phyloP scores from a whole-genome alignment of 257 asterid genomes.

The Penstemon barbatus region DNA sequence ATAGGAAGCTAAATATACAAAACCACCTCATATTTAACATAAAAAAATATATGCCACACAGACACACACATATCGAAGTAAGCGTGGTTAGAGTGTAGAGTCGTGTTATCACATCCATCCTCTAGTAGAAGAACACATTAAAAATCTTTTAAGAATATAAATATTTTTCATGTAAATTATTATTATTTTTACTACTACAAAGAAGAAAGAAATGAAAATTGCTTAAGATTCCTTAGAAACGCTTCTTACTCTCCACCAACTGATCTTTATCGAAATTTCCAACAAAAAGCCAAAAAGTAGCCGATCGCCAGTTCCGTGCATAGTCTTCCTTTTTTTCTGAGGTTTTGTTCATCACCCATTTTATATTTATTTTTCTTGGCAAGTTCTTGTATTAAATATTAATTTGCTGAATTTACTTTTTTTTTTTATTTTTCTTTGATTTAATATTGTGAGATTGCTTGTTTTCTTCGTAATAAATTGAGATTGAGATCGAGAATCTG shows the following conservation, averaged over 20 bases:
- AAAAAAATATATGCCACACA: no score
- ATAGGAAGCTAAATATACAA: no score
- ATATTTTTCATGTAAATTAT: neutral
- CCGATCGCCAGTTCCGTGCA: slow-evolving; percentile 39
- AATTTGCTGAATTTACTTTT: slow-evolving; percentile 9
- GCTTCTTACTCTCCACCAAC: slow-evolving; percentile 38
- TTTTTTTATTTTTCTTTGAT: neutral
- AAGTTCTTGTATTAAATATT: slow-evolving; percentile 2
- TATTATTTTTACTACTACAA: neutral
- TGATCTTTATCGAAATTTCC: slow-evolving; percentile 25
- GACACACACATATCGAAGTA: no score
- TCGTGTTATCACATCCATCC: no score
- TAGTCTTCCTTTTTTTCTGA: slow-evolving; percentile 14
- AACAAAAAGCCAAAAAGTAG: neutral
- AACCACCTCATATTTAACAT: no score
- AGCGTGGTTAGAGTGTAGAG: no score
- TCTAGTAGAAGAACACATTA: no score
- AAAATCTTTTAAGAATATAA: no score
- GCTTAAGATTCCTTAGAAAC: slow-evolving; percentile 25
- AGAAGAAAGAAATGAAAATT: slow-evolving; percentile 16
- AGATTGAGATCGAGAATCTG: slow-evolving; percentile 28
- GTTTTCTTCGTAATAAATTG: slow-evolving; percentile 12
- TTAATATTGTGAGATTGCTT: slow-evolving; percentile 19
- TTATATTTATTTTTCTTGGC: slow-evolving; percentile 16
- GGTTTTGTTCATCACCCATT: slow-evolving; percentile 31